phyloP scores from a whole-genome alignment of 2,329 filamentous ascomycete genomes.

The Alternaria alternata region DNA sequence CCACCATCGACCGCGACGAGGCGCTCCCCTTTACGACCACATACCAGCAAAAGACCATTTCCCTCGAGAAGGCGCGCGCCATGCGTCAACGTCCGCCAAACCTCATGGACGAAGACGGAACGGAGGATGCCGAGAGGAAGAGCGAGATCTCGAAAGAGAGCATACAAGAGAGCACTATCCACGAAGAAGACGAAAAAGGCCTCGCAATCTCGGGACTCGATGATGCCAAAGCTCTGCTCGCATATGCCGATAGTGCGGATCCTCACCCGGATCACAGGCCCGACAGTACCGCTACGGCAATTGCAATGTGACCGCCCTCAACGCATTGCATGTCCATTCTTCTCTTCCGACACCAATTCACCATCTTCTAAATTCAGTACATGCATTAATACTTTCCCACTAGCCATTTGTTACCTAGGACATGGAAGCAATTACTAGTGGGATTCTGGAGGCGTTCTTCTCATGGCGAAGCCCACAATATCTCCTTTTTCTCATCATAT shows the following conservation, averaged over 20 bases:
- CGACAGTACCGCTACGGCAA: slow-evolving; percentile 14
- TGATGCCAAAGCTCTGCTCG: slow-evolving; percentile 46
- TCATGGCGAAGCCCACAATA: not conserved
- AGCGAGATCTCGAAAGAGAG: slow-evolving; percentile 48
- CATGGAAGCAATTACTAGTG: not conserved
- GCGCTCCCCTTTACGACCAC: slow-evolving; percentile 82
- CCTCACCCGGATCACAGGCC: slow-evolving; percentile 13
- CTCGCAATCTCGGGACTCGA: slow-evolving; percentile 50
- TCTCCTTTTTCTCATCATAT: not conserved
- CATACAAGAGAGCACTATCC: slow-evolving; percentile 46
- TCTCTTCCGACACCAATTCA: not conserved
- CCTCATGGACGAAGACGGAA: slow-evolving; percentile 69
- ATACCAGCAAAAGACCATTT: slow-evolving; percentile 97
- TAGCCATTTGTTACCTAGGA: not conserved
- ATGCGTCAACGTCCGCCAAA: slow-evolving; percentile 91
- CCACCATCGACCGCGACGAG: slow-evolving; percentile 91
- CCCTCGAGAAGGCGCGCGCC: slow-evolving; percentile 82
- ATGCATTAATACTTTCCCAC: slow-evolving; percentile 10
- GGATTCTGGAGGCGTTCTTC: not conserved
- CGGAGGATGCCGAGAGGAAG: slow-evolving; percentile 35
- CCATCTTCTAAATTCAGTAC: not conserved
- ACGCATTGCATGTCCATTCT: not conserved
- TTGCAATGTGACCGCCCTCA: slow-evolving; percentile 5
- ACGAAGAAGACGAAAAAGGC: slow-evolving; percentile 50
- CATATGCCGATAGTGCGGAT: slow-evolving; percentile 41